Percentiles rank a stretch among this genome's conserved stretches.
These are phyloP conservation scores for Nakaseomyces delphensis DNA, from an alignment of 1,139 yeast species.

Conservation along the genomic window DNA sequence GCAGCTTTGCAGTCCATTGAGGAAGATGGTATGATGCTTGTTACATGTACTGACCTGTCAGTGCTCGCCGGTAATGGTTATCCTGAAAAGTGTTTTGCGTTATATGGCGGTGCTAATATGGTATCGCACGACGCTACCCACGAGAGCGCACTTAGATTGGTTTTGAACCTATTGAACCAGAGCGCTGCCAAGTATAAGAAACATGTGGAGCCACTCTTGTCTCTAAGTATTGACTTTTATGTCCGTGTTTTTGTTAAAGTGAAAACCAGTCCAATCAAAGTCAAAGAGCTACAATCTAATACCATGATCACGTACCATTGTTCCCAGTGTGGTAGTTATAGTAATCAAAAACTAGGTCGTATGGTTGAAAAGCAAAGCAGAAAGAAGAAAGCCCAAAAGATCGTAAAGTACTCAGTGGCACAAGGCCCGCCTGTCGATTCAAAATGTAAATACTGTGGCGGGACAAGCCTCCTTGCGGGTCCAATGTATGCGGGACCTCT, in stretches of 20 bases:
- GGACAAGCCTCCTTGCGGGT: conserved; percentile 71
- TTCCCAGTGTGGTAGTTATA: conserved; percentile 72
- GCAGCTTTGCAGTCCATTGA: conserved; percentile 74
- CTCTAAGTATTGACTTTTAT: conserved; percentile 84
- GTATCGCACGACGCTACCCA: conserved; percentile 78
- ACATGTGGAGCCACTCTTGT: conserved; percentile 74
- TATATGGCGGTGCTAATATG: conserved; percentile 86
- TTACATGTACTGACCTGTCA: conserved; percentile 94
- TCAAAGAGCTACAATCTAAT: conserved; percentile 62
- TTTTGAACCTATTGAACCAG: conserved; percentile 62
- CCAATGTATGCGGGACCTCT: conserved; percentile 91
- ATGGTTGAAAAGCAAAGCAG: conserved; percentile 34
- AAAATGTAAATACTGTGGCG: conserved; percentile 63
- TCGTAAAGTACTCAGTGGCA: conserved; percentile 45
- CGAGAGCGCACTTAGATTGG: conserved; percentile 84
- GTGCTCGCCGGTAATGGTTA: conserved; percentile 93
- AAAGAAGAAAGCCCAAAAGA: conserved; percentile 32
- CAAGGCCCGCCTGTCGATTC: conserved; percentile 49
- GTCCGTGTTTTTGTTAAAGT: conserved; percentile 78
- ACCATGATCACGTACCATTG: conserved; percentile 79
- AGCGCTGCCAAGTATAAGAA: conserved; percentile 88
- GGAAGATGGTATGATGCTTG: conserved; percentile 75
- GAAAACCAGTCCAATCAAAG: conserved; percentile 66
- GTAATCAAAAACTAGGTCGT: conserved; percentile 68
- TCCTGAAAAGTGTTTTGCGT: conserved; percentile 92